Evolutionary conservation across 23 red algal species (phyloP).

Genomic region (Gracilaria vermiculophylla): DNA sequence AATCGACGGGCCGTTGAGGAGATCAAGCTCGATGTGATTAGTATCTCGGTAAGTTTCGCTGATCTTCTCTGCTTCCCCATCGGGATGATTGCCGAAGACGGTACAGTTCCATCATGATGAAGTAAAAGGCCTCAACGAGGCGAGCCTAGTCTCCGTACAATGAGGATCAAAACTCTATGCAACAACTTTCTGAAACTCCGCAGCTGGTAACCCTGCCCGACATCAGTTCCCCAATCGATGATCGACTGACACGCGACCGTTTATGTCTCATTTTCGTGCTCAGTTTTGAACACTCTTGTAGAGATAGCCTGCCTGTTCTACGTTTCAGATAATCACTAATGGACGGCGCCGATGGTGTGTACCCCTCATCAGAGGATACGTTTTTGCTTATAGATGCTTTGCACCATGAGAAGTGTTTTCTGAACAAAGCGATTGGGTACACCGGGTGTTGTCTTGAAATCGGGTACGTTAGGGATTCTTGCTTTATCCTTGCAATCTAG

Average conservation of each 20-base stretch:
- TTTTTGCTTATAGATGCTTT: slow-evolving; percentile 78
- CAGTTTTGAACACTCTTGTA: too few species aligned
- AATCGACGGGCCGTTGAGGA: too few species aligned
- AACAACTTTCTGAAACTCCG: slow-evolving; percentile 72
- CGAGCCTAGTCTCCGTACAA: not conserved
- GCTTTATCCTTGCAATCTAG: not conserved
- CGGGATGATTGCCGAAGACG: not conserved
- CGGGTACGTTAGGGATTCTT: slow-evolving; percentile 30
- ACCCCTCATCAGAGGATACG: slow-evolving; percentile 78
- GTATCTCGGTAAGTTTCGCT: not conserved
- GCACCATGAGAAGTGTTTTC: not conserved
- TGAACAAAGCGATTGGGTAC: not conserved
- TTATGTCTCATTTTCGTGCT: not conserved
- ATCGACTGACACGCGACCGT: not conserved
- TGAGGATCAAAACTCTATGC: slow-evolving; percentile 33
- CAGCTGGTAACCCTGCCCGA: not conserved
- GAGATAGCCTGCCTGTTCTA: too few species aligned
- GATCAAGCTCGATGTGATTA: not conserved
- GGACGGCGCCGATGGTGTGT: slow-evolving; percentile 73
- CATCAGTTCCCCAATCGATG: not conserved
- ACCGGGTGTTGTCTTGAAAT: slow-evolving; percentile 33
- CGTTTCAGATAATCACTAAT: not conserved
- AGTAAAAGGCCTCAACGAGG: not conserved
- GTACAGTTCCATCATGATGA: not conserved
- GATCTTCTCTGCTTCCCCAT: not conserved